Base-by-base conservation (phyloP, 2,329 filamentous ascomycete species). In the Immersiporthe knoxdaviesiana region DNA sequence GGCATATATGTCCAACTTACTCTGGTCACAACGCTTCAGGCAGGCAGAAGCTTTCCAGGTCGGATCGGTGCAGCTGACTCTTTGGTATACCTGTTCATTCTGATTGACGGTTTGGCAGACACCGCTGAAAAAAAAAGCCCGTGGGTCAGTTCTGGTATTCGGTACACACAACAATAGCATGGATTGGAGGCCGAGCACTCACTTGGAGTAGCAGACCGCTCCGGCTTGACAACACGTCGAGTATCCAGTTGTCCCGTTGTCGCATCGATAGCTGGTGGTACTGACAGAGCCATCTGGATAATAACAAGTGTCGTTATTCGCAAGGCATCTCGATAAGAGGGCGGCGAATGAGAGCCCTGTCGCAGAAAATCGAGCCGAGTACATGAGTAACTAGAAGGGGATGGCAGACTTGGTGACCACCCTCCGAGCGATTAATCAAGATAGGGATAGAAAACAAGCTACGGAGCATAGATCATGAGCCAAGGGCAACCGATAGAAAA, bases 171-270 rank as follows among this genome's bases (percentile, higher is more conserved):
- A 24, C 2, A 6, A 50, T 11, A 50, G 2, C 47, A 14, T 5
- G 2, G 4, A 24, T 50, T 7, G 3, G 7, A 50, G 47, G 47
- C 47, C 1, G 41, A 24, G 24, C 24, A 50, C 47, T 3, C 30
- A 41, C 12, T 65, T 65, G 16, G 63, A 65, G 14, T 65, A 65
- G 63, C 63, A 65, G 63, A 65, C 24, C 18, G 44, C 27, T 30
- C 47, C 63, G 44, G 63, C 24, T 65, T 56, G 27, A n/a, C 63
- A 65, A n/a, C 63, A 56, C n/a, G 63, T 54, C 12, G 63, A 52
- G 41, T 65, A 18, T 16, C 63, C 63, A 14, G 44, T 65, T n/a
- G 63, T 65, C 24, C 6, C 18, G 27, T 65, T 37, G 10, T 65
- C 8, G 21, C 63, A 65, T n/a, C 47, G 63, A 56, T n/a, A 65